phyloP scores from a whole-genome alignment of 148 eudicot species.

The Linanthus parryae region DNA sequence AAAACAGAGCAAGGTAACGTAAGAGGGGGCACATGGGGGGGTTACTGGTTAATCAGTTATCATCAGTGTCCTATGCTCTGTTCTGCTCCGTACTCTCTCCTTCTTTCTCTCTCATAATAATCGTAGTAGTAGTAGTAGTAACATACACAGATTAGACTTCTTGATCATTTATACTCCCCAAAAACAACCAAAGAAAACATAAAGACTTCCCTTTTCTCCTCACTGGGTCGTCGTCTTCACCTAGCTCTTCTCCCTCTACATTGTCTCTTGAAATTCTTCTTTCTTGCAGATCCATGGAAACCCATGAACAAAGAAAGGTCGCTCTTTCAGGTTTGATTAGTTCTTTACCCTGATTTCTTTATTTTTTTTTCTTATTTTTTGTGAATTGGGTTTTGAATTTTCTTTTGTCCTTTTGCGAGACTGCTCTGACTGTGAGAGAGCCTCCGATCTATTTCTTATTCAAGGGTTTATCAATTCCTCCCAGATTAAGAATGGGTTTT shows the following conservation, averaged over 20 bases:
- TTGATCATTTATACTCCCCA: background rate
- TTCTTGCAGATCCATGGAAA: slow-evolving; percentile 28
- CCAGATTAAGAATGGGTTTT: too few species aligned
- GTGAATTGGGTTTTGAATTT: background rate
- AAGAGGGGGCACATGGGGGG: too few species aligned
- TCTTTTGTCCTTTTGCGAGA: background rate
- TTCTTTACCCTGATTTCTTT: too few species aligned
- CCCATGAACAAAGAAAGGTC: slow-evolving; percentile 25
- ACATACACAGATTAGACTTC: background rate
- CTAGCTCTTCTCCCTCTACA: background rate
- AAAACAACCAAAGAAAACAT: background rate
- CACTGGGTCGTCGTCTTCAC: background rate
- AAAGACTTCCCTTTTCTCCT: background rate
- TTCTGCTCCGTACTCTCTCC: background rate
- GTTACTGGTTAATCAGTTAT: slow-evolving; percentile 2
- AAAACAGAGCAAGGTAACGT: too few species aligned
- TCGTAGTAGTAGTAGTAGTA: too few species aligned
- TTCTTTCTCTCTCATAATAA: slow-evolving; percentile 2
- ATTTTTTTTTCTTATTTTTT: background rate
- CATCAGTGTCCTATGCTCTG: background rate
- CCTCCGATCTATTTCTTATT: background rate
- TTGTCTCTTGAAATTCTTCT: slow-evolving; percentile 4
- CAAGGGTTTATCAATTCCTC: background rate
- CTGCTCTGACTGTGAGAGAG: background rate
- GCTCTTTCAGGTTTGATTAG: slow-evolving; percentile 33